phyloP scores from a whole-genome alignment of 805 yeast species.

The Dipodascopsis uninucleata region DNA sequence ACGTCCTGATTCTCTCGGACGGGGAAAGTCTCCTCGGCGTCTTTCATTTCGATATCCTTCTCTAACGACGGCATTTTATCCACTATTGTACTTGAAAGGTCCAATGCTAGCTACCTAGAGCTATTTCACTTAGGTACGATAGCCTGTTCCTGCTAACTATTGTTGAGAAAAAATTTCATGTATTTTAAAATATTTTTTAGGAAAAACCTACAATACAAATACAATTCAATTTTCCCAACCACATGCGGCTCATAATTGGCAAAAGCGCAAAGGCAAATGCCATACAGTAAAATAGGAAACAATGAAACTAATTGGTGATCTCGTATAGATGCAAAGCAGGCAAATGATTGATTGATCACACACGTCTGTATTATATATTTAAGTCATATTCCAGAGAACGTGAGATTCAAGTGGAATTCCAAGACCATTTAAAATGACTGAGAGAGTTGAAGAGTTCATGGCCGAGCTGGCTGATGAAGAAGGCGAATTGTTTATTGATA shows the following conservation, averaged over 20 bases:
- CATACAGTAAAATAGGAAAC: not conserved
- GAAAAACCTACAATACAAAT: too few species aligned
- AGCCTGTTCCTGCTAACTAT: too few species aligned
- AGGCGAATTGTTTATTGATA: not conserved
- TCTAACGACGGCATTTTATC: not conserved
- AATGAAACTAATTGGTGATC: not conserved
- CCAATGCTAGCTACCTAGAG: not conserved
- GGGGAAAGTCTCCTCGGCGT: not conserved
- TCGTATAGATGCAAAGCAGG: too few species aligned
- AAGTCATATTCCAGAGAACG: not conserved
- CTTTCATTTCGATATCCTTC: constrained; percentile 12
- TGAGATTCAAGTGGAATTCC: not conserved
- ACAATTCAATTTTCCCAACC: too few species aligned
- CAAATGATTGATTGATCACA: not conserved
- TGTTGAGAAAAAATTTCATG: too few species aligned
- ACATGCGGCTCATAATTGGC: too few species aligned
- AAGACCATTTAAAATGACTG: not conserved
- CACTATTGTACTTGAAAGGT: not conserved
- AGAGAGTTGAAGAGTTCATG: not conserved
- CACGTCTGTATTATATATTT: not conserved
- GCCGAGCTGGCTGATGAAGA: not conserved
- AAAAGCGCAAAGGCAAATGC: too few species aligned
- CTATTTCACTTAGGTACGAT: not conserved
- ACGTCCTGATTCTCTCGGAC: not conserved
- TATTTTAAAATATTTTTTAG: too few species aligned